Base-by-base conservation (phyloP, 495 filamentous ascomycete species). In the Daldinia concentrica region DNA sequence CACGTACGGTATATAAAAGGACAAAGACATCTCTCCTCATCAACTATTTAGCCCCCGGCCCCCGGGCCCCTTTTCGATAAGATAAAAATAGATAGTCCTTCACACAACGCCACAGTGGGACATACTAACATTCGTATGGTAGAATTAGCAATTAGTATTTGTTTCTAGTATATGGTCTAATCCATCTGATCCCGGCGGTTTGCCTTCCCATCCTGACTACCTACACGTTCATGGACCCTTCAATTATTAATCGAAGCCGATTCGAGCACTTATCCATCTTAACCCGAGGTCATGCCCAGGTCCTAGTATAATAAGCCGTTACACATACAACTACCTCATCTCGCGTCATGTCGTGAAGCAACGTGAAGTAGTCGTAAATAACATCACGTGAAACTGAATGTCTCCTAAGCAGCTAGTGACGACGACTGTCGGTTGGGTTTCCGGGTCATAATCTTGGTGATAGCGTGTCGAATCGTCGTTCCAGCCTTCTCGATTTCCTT, bases 401-500 rank as follows among this genome's bases (percentile, higher is more conserved):
- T 55, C 39, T 59, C 67, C 70, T 76, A 78, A 62, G 68, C 69
- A 60, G 63, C 66, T 22, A 75, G 64, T 48, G 43, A 9, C 39
- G 73, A 65, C 14, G 68, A 64, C 27, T 72, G 71, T n/a, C 72
- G 81, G 55, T 79, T 86, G 17, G 81, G 79, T 76, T 84, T 86
- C 39, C 82, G 77, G 12, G 84, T 86, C 79, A 90, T 84, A 57
- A 98, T 90, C 82, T 97, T 97, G 32, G 94, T 97, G 72, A 98
- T 92, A 19, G 94, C 95, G 81, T 98, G 95, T 58, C 96, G 86
- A 64, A 98, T 92, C 5, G 88, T 91, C 4, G 89, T 87, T 2
- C 95, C 95, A 2, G 95, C 92, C 81, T 93, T 95, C 82, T 99
- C 95, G 50, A 93, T 90, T 79, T 99, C 95, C 82, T 97, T 97